These are phyloP conservation scores for Penicillium verhagenii DNA, from an alignment of 495 filamentous ascomycete species.

Conservation along the genomic window DNA sequence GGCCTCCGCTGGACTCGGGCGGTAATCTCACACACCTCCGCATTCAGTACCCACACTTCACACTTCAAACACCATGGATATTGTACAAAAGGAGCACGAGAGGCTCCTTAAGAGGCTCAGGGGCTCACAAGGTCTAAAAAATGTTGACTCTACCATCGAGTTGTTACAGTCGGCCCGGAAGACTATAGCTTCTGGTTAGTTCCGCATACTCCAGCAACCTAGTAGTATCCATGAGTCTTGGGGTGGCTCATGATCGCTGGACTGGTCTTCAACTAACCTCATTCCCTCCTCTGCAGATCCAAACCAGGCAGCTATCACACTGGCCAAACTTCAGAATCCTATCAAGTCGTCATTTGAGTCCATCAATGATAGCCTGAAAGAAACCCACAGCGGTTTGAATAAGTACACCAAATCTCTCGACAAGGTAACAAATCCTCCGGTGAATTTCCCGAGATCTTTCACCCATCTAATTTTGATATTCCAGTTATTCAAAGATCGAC, in stretches of 20 bases:
- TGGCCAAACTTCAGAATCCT: slow-evolving; percentile 82
- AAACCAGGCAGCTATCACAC: slow-evolving; percentile 61
- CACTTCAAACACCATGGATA: slow-evolving; percentile 55
- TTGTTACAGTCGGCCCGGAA: slow-evolving; percentile 70
- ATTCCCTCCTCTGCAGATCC: slow-evolving; percentile 53
- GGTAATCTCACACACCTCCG: neutral
- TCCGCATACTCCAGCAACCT: slow-evolving; percentile 1
- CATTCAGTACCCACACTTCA: slow-evolving; percentile 3
- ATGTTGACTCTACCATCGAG: slow-evolving; percentile 80
- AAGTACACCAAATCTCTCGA: slow-evolving; percentile 81
- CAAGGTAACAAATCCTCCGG: slow-evolving; percentile 52
- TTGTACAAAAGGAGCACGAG: slow-evolving; percentile 70
- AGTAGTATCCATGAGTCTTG: neutral
- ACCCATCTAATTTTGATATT: neutral
- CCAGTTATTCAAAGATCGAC: slow-evolving; percentile 74
- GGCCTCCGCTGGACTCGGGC: neutral
- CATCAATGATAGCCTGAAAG: slow-evolving; percentile 75
- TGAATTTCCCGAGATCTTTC: neutral
- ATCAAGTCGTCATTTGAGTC: slow-evolving; percentile 74
- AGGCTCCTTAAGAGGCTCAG: slow-evolving; percentile 68
- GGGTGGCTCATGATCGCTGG: neutral
- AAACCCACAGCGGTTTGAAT: slow-evolving; percentile 71
- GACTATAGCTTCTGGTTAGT: slow-evolving; percentile 62
- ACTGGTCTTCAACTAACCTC: neutral
- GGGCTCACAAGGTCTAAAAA: slow-evolving; percentile 63